Base-by-base conservation (phyloP, 345 rosid species). In the Xanthoceras sorbifolium region DNA sequence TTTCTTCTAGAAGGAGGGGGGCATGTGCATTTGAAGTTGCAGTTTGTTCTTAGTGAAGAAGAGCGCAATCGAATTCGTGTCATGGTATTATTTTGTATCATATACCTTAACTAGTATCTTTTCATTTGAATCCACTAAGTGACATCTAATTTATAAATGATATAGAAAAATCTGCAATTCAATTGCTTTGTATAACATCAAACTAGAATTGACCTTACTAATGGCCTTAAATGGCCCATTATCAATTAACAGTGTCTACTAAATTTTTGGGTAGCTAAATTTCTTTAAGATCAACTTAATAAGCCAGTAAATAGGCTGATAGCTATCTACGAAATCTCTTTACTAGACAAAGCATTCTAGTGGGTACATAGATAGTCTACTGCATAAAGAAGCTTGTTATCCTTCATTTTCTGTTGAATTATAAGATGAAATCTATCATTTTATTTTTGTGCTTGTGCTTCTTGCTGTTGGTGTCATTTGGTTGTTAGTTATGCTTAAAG, bases 1-100 rank as follows among this genome's bases (percentile, higher is more conserved):
- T 81, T 95, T 87, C 82, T 74, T 48, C 82, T 92, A 36, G 88
- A 92, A 82, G 97, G 92, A 75, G 90, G 93, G 31, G 93, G 99
- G 65, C 80, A 83, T 64, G 87, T 92, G 74, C 92, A 86, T 32
- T 67, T 95, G 93, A 92, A 87, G 85, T 69, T 95, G 89, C 93
- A 82, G 81, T 93, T 95, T 83, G 65, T 89, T 79, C 96, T 93
- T 67, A 93, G 83, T 18, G 97, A 95, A 77, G 93, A 92, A 71
- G 99, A 93, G 74, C 87, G 91, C 67, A 82, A 82, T 17, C 89
- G 88, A 63, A 90, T 95, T 23, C 91, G 92, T 52, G 69, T 62
- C 67, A 81, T 90, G 96, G 98, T 93, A 87, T n/a, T 17, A 11
- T 50, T 40, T 20, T 61, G 12, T 66, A 0, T 8, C 74, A 7